A percentile compares a stretch with the other conserved stretches of the same genome.
Evolutionary conservation across 176 grass and related monocot species (phyloP).

Genomic region (Saccharum spontaneum): DNA sequence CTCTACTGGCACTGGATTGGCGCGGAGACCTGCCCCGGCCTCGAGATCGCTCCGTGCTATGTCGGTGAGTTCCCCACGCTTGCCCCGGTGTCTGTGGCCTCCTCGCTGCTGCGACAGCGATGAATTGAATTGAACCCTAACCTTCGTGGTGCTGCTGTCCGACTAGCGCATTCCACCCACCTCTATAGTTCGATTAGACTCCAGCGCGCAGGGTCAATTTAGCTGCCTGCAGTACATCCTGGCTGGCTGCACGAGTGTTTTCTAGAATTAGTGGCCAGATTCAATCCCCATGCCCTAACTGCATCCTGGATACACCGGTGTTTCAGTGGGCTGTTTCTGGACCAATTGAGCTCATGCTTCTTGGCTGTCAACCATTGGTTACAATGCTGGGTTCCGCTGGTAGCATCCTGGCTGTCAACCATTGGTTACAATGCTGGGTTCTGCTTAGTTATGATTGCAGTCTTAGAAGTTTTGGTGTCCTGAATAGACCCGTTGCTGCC

Average conservation of each 20-base stretch:
- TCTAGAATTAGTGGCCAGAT: background rate
- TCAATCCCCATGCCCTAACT: background rate
- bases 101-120: background rate
- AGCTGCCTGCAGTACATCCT: background rate
- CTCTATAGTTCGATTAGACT: background rate
- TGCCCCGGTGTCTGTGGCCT: background rate
- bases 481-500: background rate
- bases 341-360: background rate
- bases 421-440: background rate
- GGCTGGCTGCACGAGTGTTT: background rate
- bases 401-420: background rate
- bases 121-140: background rate
- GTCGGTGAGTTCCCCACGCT: background rate
- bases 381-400: background rate
- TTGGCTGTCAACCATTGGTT: background rate
- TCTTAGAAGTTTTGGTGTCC: background rate
- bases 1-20: background rate
- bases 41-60: background rate
- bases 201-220: background rate
- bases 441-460: background rate
- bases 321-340: background rate
- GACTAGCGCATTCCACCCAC: background rate
- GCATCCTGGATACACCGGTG: background rate
- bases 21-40: background rate
- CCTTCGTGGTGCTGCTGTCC: background rate